Evolutionary conservation across 805 yeast species (phyloP).

Genomic region (Candida argentea): DNA sequence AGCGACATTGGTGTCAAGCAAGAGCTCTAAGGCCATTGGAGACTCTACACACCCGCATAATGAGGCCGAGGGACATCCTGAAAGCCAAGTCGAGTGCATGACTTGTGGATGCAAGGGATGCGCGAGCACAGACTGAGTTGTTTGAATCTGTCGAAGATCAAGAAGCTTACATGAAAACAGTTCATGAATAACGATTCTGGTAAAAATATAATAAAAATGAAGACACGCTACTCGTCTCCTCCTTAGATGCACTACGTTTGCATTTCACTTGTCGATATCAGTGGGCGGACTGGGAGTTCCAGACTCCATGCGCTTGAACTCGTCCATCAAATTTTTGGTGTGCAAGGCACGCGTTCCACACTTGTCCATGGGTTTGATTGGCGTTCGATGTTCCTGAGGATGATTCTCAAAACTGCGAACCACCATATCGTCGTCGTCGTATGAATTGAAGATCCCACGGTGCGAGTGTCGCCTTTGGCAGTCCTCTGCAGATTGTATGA

Average conservation of each 20-base stretch:
- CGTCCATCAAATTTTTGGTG: conserved; percentile 9
- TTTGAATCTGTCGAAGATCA: no score
- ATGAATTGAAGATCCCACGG: conserved; percentile 19
- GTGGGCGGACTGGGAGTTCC: no score
- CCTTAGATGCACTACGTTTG: no score
- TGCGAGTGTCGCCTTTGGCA: neutral
- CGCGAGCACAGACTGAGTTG: conserved; percentile 60
- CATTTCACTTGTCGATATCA: no score
- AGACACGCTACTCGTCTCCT: no score
- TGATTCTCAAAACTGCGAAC: conserved; percentile 27
- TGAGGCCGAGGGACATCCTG: conserved; percentile 1
- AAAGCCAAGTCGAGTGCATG: conserved; percentile 41
- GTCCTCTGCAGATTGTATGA: neutral
- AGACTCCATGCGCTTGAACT: conserved; percentile 6
- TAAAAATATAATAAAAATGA: no score
- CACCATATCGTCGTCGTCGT: conserved; percentile 38
- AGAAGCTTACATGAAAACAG: no score
- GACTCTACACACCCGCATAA: no score
- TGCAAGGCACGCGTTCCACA: neutral
- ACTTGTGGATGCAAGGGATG: conserved; percentile 86
- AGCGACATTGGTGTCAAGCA: conserved; percentile 38
- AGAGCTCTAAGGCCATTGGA: no score
- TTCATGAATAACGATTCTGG: no score
- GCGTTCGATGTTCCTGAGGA: conserved; percentile 7
- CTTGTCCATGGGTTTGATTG: conserved; percentile 3